These are phyloP conservation scores for Pseudohyphozyma bogoriensis DNA, from an alignment of 768 basidiomycete species.

Conservation along the genomic window DNA sequence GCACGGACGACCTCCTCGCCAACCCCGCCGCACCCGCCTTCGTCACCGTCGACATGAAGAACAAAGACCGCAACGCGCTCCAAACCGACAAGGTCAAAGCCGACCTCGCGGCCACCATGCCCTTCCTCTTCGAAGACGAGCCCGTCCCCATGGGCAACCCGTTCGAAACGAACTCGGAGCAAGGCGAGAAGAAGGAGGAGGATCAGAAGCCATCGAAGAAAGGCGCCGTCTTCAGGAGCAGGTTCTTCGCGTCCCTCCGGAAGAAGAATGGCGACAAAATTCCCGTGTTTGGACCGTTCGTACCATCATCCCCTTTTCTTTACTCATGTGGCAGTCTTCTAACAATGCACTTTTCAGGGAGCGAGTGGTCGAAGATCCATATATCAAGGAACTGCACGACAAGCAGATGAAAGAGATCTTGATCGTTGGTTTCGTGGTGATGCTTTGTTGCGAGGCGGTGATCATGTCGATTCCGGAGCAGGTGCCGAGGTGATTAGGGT, in stretches of 20 bases:
- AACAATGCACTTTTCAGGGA: too few species aligned
- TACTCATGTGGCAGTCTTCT: too few species aligned
- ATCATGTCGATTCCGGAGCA: background rate
- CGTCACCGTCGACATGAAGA: background rate
- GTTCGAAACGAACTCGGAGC: background rate
- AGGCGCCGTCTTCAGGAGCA: background rate
- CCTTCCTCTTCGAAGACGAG: constrained; percentile 8
- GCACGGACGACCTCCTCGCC: background rate
- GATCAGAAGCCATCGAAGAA: background rate
- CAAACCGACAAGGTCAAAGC: background rate
- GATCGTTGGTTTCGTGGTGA: background rate
- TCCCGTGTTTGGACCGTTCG: background rate
- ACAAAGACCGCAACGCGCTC: too few species aligned
- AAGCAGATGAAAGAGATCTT: constrained; percentile 9
- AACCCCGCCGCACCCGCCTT: background rate
- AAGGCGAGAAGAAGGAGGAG: background rate
- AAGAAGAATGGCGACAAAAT: background rate
- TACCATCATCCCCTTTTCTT: too few species aligned
- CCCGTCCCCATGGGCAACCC: background rate
- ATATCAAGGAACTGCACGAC: background rate
- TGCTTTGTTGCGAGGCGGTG: background rate
- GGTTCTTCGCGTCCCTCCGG: background rate
- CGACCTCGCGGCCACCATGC: background rate
- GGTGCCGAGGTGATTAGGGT: background rate
- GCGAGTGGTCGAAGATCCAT: constrained; percentile 4